phyloP scores from a whole-genome alignment of 495 filamentous ascomycete genomes.

The Barbatosphaeria neglecta region DNA sequence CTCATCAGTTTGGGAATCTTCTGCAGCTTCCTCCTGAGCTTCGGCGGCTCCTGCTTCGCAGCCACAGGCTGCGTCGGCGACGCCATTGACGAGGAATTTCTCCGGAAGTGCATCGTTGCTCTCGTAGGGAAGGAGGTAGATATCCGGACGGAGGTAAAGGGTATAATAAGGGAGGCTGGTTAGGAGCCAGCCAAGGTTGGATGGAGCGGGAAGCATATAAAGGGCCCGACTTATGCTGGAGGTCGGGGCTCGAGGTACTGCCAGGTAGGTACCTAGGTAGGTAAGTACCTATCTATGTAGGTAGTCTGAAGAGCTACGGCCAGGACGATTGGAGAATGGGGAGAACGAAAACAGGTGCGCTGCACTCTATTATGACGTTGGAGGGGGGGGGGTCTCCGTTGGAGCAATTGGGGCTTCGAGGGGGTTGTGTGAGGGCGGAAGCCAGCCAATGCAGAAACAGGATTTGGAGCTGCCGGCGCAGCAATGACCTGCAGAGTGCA shows the following conservation, averaged over 20 bases:
- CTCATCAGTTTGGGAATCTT: slow-evolving; percentile 19
- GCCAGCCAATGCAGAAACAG: not conserved
- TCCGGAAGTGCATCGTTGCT: slow-evolving; percentile 24
- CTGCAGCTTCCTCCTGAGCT: slow-evolving; percentile 29
- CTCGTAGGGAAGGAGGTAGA: slow-evolving; percentile 9
- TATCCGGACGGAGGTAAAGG: slow-evolving; percentile 10
- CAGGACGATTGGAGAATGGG: no score
- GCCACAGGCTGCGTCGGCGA: slow-evolving; percentile 4
- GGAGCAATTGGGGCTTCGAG: not conserved
- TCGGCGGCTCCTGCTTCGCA: slow-evolving; percentile 16
- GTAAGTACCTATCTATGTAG: no score
- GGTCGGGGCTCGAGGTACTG: no score
- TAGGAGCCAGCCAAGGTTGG: no score
- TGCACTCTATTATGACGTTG: not conserved
- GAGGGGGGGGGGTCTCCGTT: not conserved
- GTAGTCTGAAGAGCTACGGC: no score
- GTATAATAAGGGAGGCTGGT: no score
- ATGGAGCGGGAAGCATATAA: no score
- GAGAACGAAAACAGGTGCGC: no score
- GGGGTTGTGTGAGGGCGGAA: not conserved
- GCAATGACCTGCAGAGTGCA: not conserved
- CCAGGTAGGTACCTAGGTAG: no score
- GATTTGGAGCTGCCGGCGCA: not conserved
- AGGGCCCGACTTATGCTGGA: no score
- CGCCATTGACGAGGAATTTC: slow-evolving; percentile 13